Percentiles rank a stretch among this genome's conserved stretches.
phyloP scores from a whole-genome alignment of 768 basidiomycete species.

The Hericium alpestre region DNA sequence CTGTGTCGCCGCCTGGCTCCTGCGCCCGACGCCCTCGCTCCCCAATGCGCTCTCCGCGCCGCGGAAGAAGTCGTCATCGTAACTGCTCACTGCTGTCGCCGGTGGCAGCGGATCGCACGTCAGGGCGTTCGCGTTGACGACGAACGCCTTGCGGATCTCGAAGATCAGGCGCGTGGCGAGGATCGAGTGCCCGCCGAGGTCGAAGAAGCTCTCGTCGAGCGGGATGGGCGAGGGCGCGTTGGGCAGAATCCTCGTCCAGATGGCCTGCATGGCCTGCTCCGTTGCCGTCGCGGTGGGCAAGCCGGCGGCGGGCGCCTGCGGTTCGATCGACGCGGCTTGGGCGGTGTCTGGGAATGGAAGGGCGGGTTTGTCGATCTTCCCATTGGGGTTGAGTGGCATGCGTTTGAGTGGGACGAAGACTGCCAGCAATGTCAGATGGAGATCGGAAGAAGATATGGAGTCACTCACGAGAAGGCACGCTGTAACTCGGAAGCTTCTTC shows the following conservation, averaged over 20 bases:
- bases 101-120: constrained; percentile 88
- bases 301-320: constrained; percentile 22
- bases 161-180: constrained; percentile 95
- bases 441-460: constrained; percentile 1
- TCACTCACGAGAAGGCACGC: constrained; percentile 75
- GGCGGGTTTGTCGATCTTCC: constrained; percentile 97
- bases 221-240: constrained; percentile 70
- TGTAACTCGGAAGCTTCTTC: constrained; percentile 92
- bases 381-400: constrained; percentile 98
- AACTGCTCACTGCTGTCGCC: constrained; percentile 40
- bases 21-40: constrained; percentile 15
- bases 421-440: constrained; percentile 19
- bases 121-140: constrained; percentile 68
- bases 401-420: constrained; percentile 91
- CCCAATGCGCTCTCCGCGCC: constrained; percentile 45
- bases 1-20: constrained; percentile 38
- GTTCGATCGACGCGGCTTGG: constrained; percentile 39
- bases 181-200: constrained; percentile 96
- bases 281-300: constrained; percentile 31
- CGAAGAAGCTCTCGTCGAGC: constrained; percentile 92
- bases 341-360: constrained; percentile 98
- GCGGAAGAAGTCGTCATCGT: constrained; percentile 68
- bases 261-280: constrained; percentile 68
- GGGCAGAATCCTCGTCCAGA: constrained; percentile 79
- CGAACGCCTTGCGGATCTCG: constrained; percentile 87